Base-by-base conservation (phyloP, 441 rosid genomes). In the Daphne laureola region DNA sequence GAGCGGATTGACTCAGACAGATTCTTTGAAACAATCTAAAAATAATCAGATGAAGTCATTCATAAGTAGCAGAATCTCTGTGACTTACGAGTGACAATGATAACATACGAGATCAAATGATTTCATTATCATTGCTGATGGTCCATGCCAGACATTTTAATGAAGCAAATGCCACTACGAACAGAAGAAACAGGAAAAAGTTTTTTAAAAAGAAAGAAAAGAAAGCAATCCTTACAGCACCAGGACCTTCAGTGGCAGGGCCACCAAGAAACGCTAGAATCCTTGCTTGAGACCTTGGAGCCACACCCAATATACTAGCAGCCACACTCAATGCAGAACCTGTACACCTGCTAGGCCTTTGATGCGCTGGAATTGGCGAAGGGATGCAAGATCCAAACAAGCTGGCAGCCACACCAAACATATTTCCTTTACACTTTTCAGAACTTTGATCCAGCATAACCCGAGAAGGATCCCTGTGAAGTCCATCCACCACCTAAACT, bases 1-100 rank as follows among this genome's bases (percentile, higher is more conserved):
- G 96, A 89, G 41, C 92, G 92, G 67, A 89, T 81, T 43, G 96
- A 87, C 49, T 86, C 92, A 3, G 87, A 86, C 31, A 89, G 82
- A 57, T 64, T 78, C 74, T 72, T 76, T 5, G 87, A 75, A 35
- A 83, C 96, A 62, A 86, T 88, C 95, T 86, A 66, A 17, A 63
- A 43, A 38, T n/a, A 44, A 31, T 14, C 26, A 63, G 59, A 16
- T 14, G 3, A 52, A 43, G 53, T 23, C 14, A 41, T 42, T 14
- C 14, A 54, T 53, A 46, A 49, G 57, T 49, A 57, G 27, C 25
- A 25, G 40, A 23, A 5, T 31, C 9, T 4, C 36, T 31, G 36
- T 31, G 1, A 5, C 9, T 31, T 5, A 5, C 36, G 9, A 31
- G 36, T 8, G 9, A 5, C 36, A 31, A 5, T 4, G 36, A 4